Percentiles rank a stretch among this genome's conserved stretches.
These are phyloP conservation scores for Scedosporium minutisporum DNA, from an alignment of 2,329 filamentous ascomycete species.

Conservation along the genomic window DNA sequence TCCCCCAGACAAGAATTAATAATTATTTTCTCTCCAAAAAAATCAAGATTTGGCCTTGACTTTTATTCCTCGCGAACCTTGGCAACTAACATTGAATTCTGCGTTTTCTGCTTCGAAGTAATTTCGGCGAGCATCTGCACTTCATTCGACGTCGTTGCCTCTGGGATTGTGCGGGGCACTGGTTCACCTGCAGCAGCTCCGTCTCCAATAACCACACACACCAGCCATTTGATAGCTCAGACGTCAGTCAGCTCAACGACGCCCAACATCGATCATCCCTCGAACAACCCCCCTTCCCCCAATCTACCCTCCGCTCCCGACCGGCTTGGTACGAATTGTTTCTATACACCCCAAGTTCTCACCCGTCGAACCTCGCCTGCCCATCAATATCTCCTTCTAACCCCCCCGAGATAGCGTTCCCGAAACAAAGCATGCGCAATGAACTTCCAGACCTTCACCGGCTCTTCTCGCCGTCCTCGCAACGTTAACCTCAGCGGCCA, in stretches of 20 bases:
- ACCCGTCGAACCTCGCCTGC: not conserved
- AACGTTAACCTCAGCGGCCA: conserved; percentile 93
- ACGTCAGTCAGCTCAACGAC: not conserved
- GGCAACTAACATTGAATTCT: not conserved
- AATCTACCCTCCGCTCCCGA: not conserved
- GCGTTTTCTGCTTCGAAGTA: not conserved
- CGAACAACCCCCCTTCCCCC: not conserved
- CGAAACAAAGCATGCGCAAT: conserved; percentile 2
- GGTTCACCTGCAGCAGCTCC: not conserved
- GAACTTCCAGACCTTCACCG: conserved; percentile 76
- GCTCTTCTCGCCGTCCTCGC: conserved; percentile 71
- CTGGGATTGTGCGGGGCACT: not conserved
- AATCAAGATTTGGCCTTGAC: too few species aligned
- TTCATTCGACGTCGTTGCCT: too few species aligned
- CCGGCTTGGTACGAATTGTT: too few species aligned
- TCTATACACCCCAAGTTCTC: too few species aligned
- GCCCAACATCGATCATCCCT: not conserved
- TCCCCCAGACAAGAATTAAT: not conserved
- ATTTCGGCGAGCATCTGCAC: not conserved
- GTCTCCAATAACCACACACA: not conserved
- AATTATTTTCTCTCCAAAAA: not conserved
- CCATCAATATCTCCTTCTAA: not conserved
- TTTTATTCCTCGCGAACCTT: not conserved
- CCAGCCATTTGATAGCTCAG: not conserved
- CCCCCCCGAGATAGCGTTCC: not conserved